Evolutionary conservation across 495 filamentous ascomycete genomes (phyloP).

Genomic region (Neurospora sp.): DNA sequence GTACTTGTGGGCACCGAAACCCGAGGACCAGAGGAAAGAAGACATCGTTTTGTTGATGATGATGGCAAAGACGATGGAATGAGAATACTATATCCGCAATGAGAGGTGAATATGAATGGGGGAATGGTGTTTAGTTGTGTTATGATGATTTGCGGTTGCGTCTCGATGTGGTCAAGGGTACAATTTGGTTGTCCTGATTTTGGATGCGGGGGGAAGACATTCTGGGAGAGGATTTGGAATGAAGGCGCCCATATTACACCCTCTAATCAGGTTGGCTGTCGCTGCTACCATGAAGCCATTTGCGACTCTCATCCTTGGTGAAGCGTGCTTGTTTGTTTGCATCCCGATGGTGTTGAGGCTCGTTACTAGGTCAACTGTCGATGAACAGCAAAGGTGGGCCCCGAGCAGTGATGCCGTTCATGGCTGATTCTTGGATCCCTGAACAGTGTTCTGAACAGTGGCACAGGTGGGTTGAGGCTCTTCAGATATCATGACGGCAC

Average conservation of each 20-base stretch:
- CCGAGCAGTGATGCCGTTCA: neutral
- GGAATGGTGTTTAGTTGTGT: neutral
- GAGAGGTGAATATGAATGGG: too few species aligned
- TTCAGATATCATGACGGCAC: neutral
- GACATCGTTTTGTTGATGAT: neutral
- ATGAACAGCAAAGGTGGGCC: neutral
- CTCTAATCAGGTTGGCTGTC: neutral
- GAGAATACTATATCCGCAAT: too few species aligned
- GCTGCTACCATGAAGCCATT: neutral
- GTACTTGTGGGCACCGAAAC: neutral
- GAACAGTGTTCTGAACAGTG: neutral
- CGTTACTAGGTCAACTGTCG: neutral
- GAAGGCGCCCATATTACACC: neutral
- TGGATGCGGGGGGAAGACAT: neutral
- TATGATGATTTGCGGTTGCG: neutral
- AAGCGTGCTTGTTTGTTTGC: neutral
- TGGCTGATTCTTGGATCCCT: neutral
- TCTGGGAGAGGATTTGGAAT: neutral
- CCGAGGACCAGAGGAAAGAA: neutral
- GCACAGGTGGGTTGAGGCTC: neutral
- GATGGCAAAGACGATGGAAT: neutral
- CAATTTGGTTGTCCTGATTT: neutral
- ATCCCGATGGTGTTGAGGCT: neutral
- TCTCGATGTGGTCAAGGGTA: neutral
- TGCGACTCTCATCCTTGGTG: neutral